These are phyloP conservation scores for Litchi chinensis DNA, from an alignment of 345 rosid species.

Conservation along the genomic window DNA sequence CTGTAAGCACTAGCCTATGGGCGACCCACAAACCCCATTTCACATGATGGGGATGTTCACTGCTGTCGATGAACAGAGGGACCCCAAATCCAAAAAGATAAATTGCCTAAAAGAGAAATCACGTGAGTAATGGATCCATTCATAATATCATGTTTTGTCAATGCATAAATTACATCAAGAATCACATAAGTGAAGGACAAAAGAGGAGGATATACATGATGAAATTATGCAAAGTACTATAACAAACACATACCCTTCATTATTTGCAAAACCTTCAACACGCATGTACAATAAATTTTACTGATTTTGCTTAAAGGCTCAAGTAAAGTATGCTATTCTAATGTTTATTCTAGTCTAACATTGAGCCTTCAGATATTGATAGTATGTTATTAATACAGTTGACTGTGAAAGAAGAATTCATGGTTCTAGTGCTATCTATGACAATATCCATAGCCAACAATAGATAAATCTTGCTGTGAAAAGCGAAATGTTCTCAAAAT, in stretches of 20 bases:
- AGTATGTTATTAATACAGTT: constrained; percentile 1
- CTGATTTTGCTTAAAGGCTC: background rate
- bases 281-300: background rate
- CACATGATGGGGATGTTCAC: constrained; percentile 45
- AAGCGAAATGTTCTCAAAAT: constrained; percentile 1
- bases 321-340: constrained; percentile 3
- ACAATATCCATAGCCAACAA: background rate
- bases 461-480: constrained; percentile 1
- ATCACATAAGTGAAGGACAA: background rate
- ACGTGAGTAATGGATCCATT: constrained; percentile 10
- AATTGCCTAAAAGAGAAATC: constrained; percentile 51
- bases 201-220: background rate
- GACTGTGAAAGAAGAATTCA: background rate
- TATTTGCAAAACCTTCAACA: constrained; percentile 1
- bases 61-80: constrained; percentile 70
- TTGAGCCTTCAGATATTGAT: background rate
- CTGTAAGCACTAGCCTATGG: constrained; percentile 79
- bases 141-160: background rate
- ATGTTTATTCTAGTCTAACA: too few relatives aligned
- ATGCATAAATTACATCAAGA: background rate
- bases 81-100: constrained; percentile 76
- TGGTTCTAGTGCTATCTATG: background rate
- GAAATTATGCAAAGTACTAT: background rate
- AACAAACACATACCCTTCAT: background rate
- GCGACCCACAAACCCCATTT: constrained; percentile 88